phyloP scores from a whole-genome alignment of 2,329 filamentous ascomycete genomes.

The Fusarium verrucosum region DNA sequence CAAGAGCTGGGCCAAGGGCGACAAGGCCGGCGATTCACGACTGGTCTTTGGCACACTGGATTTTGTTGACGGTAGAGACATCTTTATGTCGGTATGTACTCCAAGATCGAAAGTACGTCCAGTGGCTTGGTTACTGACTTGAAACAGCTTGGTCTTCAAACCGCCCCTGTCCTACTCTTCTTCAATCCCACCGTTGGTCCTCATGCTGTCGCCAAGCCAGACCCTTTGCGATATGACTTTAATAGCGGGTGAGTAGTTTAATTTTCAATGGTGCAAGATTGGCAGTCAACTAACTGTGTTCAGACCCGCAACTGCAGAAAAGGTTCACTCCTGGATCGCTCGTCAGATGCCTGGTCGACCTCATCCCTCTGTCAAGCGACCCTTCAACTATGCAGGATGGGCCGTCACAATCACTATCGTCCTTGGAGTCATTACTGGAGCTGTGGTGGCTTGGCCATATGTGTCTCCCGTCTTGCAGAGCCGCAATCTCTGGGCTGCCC shows the following conservation, averaged over 20 bases:
- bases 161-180: slow-evolving; percentile 86
- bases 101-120: neutral
- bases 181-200: slow-evolving; percentile 88
- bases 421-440: slow-evolving; percentile 73
- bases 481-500: slow-evolving; percentile 91
- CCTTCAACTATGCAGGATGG: slow-evolving; percentile 86
- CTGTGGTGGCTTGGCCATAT: slow-evolving; percentile 79
- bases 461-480: slow-evolving; percentile 84
- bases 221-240: slow-evolving; percentile 87
- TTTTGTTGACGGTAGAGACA: slow-evolving; percentile 82
- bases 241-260: slow-evolving; percentile 70
- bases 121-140: slow-evolving; percentile 15
- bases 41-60: slow-evolving; percentile 87
- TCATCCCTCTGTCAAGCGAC: slow-evolving; percentile 80
- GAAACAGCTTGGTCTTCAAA: slow-evolving; percentile 85
- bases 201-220: slow-evolving; percentile 73
- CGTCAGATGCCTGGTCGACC: slow-evolving; percentile 81
- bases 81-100: slow-evolving; percentile 79
- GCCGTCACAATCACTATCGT: slow-evolving; percentile 72
- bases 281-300: neutral
- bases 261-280: too few relatives aligned
- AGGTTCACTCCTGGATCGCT: slow-evolving; percentile 79
- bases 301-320: slow-evolving; percentile 79
- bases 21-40: slow-evolving; percentile 76
- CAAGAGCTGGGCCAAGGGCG: slow-evolving; percentile 87